These are phyloP conservation scores for Parasarocladium wereldwijsianum DNA, from an alignment of 2,329 filamentous ascomycete genomes.

Conservation along the genomic window DNA sequence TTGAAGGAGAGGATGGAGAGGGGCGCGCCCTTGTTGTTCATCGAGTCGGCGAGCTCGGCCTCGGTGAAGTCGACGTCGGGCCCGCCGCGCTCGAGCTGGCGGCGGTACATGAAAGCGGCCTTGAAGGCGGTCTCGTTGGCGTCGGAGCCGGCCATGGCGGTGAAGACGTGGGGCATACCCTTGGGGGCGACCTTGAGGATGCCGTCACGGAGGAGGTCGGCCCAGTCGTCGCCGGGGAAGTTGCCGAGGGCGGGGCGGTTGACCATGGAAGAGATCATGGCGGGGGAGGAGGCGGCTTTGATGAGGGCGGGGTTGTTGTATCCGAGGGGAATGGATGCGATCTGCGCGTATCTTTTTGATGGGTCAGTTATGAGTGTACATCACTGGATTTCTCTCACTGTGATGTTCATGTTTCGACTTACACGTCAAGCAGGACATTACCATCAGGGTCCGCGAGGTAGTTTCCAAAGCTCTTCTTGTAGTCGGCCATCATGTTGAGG, in stretches of 20 bases:
- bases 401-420: slow-evolving; percentile 20
- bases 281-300: slow-evolving; percentile 54
- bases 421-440: slow-evolving; percentile 60
- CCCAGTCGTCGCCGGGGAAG: slow-evolving; percentile 80
- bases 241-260: slow-evolving; percentile 84
- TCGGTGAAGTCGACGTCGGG: slow-evolving; percentile 62
- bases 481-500: slow-evolving; percentile 71
- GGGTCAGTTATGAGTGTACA: not conserved
- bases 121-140: slow-evolving; percentile 94
- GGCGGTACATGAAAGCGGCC: slow-evolving; percentile 86
- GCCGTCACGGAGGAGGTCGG: slow-evolving; percentile 61
- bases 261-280: slow-evolving; percentile 70
- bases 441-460: slow-evolving; percentile 64
- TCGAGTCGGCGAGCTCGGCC: slow-evolving; percentile 58
- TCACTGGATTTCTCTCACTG: not conserved
- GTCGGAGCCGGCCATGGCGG: slow-evolving; percentile 75
- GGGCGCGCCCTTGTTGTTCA: slow-evolving; percentile 62
- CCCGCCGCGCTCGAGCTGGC: slow-evolving; percentile 68
- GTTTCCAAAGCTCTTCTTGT: slow-evolving; percentile 62
- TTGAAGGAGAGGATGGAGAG: slow-evolving; percentile 84
- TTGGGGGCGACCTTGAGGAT: slow-evolving; percentile 72
- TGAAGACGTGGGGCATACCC: slow-evolving; percentile 80
- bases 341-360: slow-evolving; percentile 59
- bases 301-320: slow-evolving; percentile 78
- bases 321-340: slow-evolving; percentile 80